phyloP scores from a whole-genome alignment of 441 rosid species.

The Brassica balearica region DNA sequence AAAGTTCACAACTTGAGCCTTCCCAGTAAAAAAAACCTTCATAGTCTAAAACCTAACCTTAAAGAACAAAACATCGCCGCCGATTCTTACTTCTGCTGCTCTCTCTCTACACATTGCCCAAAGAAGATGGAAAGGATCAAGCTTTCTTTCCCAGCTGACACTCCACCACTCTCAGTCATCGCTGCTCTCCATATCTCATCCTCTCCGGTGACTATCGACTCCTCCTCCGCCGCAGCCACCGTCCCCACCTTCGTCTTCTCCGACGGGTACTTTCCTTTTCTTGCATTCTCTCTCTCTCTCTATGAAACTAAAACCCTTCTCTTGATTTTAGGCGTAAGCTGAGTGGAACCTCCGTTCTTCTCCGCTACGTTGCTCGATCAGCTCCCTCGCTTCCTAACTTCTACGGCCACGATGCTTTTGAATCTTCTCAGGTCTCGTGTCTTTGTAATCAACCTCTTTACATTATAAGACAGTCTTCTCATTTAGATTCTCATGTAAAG shows the following conservation, averaged over 20 bases:
- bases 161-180: slow-evolving; percentile 62
- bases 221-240: slow-evolving; percentile 31
- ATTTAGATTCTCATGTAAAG: background rate
- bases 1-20: too few species aligned
- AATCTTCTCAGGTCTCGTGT: slow-evolving; percentile 62
- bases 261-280: slow-evolving; percentile 51
- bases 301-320: background rate
- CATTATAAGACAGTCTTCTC: background rate
- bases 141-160: slow-evolving; percentile 53
- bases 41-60: too few species aligned
- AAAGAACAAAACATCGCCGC: too few species aligned
- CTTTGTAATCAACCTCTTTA: background rate
- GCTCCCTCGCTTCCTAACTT: slow-evolving; percentile 47
- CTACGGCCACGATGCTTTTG: slow-evolving; percentile 58
- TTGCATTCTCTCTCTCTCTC: background rate
- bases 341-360: slow-evolving; percentile 64
- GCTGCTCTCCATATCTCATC: slow-evolving; percentile 59
- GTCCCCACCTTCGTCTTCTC: slow-evolving; percentile 54
- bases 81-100: too few species aligned
- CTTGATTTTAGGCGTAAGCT: slow-evolving; percentile 51
- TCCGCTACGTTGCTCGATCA: slow-evolving; percentile 67
- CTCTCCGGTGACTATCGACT: slow-evolving; percentile 44
- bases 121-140: slow-evolving; percentile 45
- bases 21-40: too few species aligned
- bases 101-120: too few species aligned